Evolutionary conservation across 495 filamentous ascomycete genomes (phyloP), one percentile per base, ranked within the genome.

Genomic region (Xylaria venustula): DNA sequence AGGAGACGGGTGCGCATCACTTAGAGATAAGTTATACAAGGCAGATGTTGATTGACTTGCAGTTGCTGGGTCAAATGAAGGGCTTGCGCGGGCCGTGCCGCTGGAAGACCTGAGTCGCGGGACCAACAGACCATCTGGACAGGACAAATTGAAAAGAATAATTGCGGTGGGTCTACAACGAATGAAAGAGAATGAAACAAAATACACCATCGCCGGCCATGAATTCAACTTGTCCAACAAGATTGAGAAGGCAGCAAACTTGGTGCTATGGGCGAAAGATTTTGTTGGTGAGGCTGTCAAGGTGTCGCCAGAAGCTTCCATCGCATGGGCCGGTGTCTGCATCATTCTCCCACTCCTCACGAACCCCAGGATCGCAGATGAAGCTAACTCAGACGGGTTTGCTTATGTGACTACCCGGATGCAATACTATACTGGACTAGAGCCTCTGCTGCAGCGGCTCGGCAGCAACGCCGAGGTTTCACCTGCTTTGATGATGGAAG

Each of bases 371-470:
- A 28, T 51, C n/a, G 68, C 67, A 12, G 46, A 62, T 15, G 48
- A 61, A n/a, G 68, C 64, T 17, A 62, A 68, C 19, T 9, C n/a
- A n/a, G 60, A 70, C 42, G 71, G 71, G 37, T 70, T 73, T 32
- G 46, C 58, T 3, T 70, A 71, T 49, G 63, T 68, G 34, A 64
- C 63, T 12, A 37, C 58, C 44, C 63, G 61, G 6, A 71, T 71
- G 60, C 22, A 34, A 3, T 68, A 66, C 44, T 73, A 71, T 36
- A 28, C 49, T 2, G 64, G 49, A 15, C 22, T 72, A 25, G 65
- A 72, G 45, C 32, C 30, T 30, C 30, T 28, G 32, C 7, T 58
- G 3, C 20, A 20, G 45, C 54, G 37, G 19, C 64, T 63, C 36
- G 64, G 62, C 57, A 60, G 4, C 9, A 20, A 30, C 34, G 15